These are phyloP conservation scores for Moniliella sp. DNA, from an alignment of 1,284 basidiomycete species.

Conservation along the genomic window DNA sequence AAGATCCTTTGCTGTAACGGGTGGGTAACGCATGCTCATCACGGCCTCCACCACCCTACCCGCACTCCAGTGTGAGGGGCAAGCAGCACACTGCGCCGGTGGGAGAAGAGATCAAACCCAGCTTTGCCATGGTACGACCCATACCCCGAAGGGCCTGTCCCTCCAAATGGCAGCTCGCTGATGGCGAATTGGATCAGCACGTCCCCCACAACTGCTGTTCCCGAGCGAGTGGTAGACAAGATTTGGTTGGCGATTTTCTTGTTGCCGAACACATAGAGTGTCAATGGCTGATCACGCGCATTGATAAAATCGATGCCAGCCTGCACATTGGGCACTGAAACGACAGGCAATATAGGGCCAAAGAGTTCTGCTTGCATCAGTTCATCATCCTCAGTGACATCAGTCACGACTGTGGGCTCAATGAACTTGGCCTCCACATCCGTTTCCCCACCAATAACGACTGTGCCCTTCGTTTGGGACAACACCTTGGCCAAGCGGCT, in stretches of 20 bases:
- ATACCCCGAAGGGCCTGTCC: neutral
- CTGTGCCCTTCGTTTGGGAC: conserved; percentile 47
- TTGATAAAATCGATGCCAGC: conserved; percentile 31
- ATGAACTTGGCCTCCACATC: conserved; percentile 45
- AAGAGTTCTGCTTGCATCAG: conserved; percentile 53
- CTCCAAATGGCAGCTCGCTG: neutral
- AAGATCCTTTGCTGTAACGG: conserved; percentile 14
- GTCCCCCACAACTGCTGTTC: conserved; percentile 12
- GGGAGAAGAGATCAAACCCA: conserved; percentile 40
- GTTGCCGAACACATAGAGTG: conserved; percentile 53
- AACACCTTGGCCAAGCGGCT: conserved; percentile 47
- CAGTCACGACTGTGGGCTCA: conserved; percentile 46
- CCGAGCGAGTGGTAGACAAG: conserved; percentile 20
- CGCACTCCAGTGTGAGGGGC: conserved; percentile 35
- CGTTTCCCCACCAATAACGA: conserved; percentile 49
- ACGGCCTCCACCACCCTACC: conserved; percentile 28
- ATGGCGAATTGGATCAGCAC: conserved; percentile 38
- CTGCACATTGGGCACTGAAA: conserved; percentile 43
- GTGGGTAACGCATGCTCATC: conserved; percentile 34
- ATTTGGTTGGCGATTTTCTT: conserved; percentile 44
- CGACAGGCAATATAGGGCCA: conserved; percentile 52
- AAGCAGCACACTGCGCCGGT: conserved; percentile 37
- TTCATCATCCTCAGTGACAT: conserved; percentile 42
- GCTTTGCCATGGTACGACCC: conserved; percentile 38
- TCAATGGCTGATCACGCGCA: conserved; percentile 48